A percentile compares a stretch with the other conserved stretches of the same genome.
These are phyloP conservation scores for Colletotrichum chrysophilum DNA, from an alignment of 2,329 filamentous ascomycete species.

Conservation along the genomic window DNA sequence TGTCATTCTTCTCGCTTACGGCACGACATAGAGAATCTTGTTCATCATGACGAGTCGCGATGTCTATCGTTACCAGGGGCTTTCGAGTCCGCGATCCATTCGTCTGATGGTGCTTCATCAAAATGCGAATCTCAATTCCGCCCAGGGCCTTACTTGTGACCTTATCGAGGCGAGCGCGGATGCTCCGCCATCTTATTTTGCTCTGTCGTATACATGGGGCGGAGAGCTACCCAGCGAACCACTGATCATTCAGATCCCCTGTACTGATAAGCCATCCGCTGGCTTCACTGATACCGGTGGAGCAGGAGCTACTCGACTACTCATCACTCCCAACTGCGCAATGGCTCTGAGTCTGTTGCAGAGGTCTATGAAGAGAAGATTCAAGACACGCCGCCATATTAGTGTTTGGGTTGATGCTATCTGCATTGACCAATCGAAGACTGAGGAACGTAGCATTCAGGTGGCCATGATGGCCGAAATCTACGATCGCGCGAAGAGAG, in stretches of 20 bases:
- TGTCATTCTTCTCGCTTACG: not conserved
- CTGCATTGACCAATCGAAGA: not conserved
- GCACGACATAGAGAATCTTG: not conserved
- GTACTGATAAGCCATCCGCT: too few species aligned
- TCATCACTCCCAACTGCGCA: not conserved
- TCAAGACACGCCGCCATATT: not conserved
- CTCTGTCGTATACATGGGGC: not conserved
- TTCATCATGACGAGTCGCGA: not conserved
- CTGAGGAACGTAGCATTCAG: not conserved
- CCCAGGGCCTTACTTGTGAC: not conserved
- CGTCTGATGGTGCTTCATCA: not conserved
- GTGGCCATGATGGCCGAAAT: not conserved
- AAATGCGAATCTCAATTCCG: not conserved
- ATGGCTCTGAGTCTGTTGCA: not conserved
- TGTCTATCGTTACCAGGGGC: not conserved
- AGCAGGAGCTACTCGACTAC: not conserved
- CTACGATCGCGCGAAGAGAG: not conserved
- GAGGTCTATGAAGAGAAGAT: not conserved
- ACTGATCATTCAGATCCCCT: not conserved
- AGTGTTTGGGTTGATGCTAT: not conserved
- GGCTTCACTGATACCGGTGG: not conserved
- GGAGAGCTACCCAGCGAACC: not conserved
- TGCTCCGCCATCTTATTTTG: not conserved
- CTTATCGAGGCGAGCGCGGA: not conserved
- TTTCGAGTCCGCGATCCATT: not conserved